Base-by-base conservation (phyloP, 179 eudicot genomes). In the Beta corolliflora region DNA sequence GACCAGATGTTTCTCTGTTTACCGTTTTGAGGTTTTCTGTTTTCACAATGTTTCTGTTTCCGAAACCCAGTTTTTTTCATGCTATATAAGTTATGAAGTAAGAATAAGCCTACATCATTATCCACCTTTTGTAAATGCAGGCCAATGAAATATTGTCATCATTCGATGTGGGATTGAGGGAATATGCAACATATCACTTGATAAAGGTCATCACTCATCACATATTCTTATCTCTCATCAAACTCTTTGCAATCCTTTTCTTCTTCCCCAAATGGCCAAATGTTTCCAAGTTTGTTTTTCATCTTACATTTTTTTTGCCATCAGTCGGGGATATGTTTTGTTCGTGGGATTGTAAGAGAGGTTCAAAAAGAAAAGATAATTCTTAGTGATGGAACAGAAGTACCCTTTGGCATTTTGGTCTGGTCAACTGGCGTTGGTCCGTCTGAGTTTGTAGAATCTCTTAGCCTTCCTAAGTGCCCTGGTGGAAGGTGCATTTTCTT, bases 391-490 rank as follows among this genome's bases (percentile, higher is more conserved):
- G 97, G 97, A 75, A 90, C 92, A 68, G 94, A 92, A 72, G 94
- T 94, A 76, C 92, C 98, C 56, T 94, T 91, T 81, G 98, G 98
- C 15, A 88, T 93, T 52, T 84, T 94, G 83, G 96, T 93, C 14
- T 94, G 97, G 98, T 93, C 97, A 7, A 94, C 98, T 13, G 97
- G 98, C 3, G 97, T 94, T 78, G 98, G 98, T 76, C 97, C 98
- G 59, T 94, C 98, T 21, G 88, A 89, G 56, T 91, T 94, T 74
- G 88, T 89, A 21, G 90, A 88, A 77, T 86, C 94, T 76, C 90
- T 93, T 29, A 78, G 84, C 79, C 81, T 94, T 69, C 98, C 98
- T 18, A 92, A 91, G 80, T 88, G 93, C 77, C 94, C 87, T 6
- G 97, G 98, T 67, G 97, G 98, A 91, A 93, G 98, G 97, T 91